Conservation (phyloP, 164 flowering plant species). For the Saururus chinensis region DNA sequence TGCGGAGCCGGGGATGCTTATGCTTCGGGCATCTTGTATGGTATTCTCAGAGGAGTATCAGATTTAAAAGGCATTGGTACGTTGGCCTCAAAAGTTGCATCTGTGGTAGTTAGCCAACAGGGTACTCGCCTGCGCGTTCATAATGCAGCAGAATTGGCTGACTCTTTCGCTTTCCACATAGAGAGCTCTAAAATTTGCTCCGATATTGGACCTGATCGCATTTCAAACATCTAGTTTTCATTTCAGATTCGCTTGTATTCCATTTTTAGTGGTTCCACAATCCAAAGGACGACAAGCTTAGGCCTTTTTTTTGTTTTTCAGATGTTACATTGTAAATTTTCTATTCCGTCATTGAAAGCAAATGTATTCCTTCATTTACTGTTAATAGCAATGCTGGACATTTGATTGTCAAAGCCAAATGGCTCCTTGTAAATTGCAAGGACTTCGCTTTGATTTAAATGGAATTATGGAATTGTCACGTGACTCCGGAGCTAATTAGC, state of each 20-base stretch:
- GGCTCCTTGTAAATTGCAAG: no score
- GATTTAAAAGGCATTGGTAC: constrained; percentile 75
- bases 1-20: constrained; percentile 99
- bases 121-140: constrained; percentile 81
- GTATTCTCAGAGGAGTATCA: constrained; percentile 56
- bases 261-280: background rate
- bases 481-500: no score
- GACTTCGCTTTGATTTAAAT: no score
- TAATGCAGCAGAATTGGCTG: constrained; percentile 60
- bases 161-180: constrained; percentile 37
- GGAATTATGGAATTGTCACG: no score
- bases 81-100: constrained; percentile 73
- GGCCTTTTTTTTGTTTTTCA: background rate
- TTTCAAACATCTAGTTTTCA: constrained; percentile 17
- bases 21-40: constrained; percentile 83
- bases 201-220: constrained; percentile 52
- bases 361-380: background rate
- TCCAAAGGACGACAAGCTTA: background rate
- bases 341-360: background rate
- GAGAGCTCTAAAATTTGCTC: constrained; percentile 25
- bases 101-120: constrained; percentile 87
- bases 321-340: background rate
- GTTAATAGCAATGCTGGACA: no score
- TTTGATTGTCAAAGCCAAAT: no score
- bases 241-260: background rate